These are phyloP conservation scores for Blastocystis sp. DNA, from an alignment of 352 stramenopile genomes.

Conservation along the genomic window DNA sequence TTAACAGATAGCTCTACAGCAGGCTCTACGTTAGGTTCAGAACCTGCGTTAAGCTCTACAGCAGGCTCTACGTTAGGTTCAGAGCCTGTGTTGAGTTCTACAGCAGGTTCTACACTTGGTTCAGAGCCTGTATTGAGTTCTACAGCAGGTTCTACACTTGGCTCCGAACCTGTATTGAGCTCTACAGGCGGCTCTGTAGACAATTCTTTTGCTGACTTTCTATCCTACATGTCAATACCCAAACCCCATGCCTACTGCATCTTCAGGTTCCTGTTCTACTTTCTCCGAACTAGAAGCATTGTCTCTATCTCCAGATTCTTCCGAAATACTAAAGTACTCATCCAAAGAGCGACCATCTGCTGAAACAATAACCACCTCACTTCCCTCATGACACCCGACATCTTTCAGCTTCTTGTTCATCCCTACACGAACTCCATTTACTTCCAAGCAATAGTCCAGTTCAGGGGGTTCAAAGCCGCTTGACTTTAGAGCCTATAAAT, in stretches of 20 bases:
- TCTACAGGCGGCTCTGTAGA: too few species aligned
- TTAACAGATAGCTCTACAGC: background rate
- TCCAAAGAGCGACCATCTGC: background rate
- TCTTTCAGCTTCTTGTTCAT: conserved; percentile 48
- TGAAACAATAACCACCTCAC: background rate
- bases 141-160: background rate
- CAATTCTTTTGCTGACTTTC: too few species aligned
- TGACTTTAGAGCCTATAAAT: background rate
- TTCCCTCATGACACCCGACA: background rate
- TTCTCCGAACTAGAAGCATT: too few species aligned
- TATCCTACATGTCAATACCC: background rate
- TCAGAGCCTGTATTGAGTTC: background rate
- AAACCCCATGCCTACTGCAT: too few species aligned
- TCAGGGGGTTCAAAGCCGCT: conserved; percentile 16
- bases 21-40: background rate
- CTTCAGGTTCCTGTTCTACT: too few species aligned
- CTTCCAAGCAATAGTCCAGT: conserved; percentile 18
- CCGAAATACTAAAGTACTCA: background rate
- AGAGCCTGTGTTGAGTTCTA: background rate
- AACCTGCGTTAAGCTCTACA: background rate
- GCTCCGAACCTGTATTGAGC: background rate
- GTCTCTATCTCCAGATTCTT: background rate
- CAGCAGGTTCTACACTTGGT: background rate
- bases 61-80: background rate
- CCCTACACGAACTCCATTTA: background rate